Evolutionary conservation across 345 rosid genomes (phyloP), one percentile per base, ranked within the genome.

Genomic region (Citrus mangshanensis): DNA sequence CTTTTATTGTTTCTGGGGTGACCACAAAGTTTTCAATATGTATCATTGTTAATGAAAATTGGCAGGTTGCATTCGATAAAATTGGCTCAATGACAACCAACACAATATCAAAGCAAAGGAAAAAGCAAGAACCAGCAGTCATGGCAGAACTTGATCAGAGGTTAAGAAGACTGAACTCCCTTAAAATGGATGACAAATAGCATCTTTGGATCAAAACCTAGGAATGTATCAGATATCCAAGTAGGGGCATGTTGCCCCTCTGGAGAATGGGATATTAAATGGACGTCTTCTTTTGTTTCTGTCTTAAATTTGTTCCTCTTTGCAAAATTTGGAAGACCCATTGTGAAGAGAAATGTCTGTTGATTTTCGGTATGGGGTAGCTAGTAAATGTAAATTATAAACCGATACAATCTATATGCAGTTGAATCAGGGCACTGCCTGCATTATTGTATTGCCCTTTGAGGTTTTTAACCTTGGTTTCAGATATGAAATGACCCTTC

Each of bases 141-240:
- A 88, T 93, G 98, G 98, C 98, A 55, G 99, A 97, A 86, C 95
- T 97, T 27, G 98, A 93, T 82, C 93, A 91, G 88, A 88, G 99
- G 88, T 80, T 92, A 73, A 85, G 97, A 86, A 82, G 98, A 81
- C 87, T 97, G 71, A 92, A 94, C 87, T 88, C 98, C 25, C 77
- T 88, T 34, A 91, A 86, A 80, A 76, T 80, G 85, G 91, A 77
- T 72, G 93, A 86, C 12, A 87, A 87, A 67, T 84, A 85, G 69
- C 72, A 60, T 61, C 76, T 16, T 38, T 63, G 55, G 61, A 9
- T 7, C 1, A 40, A 75, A 37, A 71, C 25, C 16, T 58, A 16
- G 66, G 37, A 28, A 70, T 28, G 22, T 32, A 13, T 40, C 22
- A 56, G 38, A 68, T 63, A 78, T 68, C 80, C 77, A 67, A 54